These are phyloP conservation scores for Cyclotella cryptica DNA, from an alignment of 108 stramenopile genomes.

Conservation along the genomic window DNA sequence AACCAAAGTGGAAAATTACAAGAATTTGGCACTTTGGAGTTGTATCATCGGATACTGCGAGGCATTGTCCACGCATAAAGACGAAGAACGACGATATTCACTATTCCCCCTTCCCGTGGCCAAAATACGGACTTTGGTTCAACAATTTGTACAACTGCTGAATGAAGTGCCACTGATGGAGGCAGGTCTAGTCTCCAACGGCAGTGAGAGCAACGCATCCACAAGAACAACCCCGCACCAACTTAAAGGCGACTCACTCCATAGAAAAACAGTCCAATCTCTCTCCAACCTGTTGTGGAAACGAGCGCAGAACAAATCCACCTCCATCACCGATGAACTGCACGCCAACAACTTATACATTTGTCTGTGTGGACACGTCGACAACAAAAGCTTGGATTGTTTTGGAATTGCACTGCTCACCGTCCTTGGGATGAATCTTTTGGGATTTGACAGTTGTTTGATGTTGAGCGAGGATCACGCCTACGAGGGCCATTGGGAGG, in stretches of 20 bases:
- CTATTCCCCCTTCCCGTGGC: slow-evolving; percentile 61
- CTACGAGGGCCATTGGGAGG: slow-evolving; percentile 58
- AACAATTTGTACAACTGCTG: slow-evolving; percentile 48
- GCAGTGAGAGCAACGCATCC: background rate
- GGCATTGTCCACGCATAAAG: slow-evolving; percentile 65
- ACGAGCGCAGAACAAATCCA: slow-evolving; percentile 42
- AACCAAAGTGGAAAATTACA: slow-evolving; percentile 21
- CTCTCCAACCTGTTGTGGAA: slow-evolving; percentile 65
- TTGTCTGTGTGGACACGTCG: slow-evolving; percentile 62
- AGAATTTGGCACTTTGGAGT: slow-evolving; percentile 62
- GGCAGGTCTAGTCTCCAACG: background rate
- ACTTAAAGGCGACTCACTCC: background rate
- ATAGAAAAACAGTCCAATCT: slow-evolving; percentile 53
- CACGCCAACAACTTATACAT: slow-evolving; percentile 71
- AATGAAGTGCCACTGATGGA: background rate
- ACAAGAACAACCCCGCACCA: background rate
- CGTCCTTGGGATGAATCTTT: slow-evolving; percentile 57
- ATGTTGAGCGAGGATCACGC: slow-evolving; percentile 74
- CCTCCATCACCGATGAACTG: slow-evolving; percentile 57
- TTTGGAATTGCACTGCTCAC: slow-evolving; percentile 61
- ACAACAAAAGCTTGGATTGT: slow-evolving; percentile 67
- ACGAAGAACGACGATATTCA: slow-evolving; percentile 35
- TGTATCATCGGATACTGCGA: slow-evolving; percentile 68
- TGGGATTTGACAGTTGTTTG: slow-evolving; percentile 43
- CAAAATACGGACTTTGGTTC: slow-evolving; percentile 50